These are phyloP conservation scores for Neoboletus brunneissimus DNA, from an alignment of 768 basidiomycete species.

Conservation along the genomic window DNA sequence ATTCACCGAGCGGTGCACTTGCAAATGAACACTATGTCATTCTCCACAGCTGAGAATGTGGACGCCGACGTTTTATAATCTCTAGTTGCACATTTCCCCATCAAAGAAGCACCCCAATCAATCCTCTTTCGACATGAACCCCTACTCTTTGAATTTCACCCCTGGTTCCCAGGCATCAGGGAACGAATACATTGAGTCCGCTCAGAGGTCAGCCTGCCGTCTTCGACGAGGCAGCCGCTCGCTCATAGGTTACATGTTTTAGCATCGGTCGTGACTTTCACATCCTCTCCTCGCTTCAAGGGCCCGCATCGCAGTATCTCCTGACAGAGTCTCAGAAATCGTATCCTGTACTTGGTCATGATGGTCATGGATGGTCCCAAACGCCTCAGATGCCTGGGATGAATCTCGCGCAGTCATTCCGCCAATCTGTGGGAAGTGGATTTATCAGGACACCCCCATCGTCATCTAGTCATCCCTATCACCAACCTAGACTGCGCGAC, in stretches of 20 bases:
- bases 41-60: conserved; percentile 14
- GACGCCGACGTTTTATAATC: conserved; percentile 21
- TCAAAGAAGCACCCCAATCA: conserved; percentile 20
- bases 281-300: background rate
- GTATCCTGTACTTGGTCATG: conserved; percentile 2
- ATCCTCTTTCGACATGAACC: conserved; percentile 18
- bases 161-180: conserved; percentile 1
- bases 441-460: conserved; percentile 1
- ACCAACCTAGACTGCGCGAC: conserved; percentile 12
- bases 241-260: conserved; percentile 7
- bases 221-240: conserved; percentile 2
- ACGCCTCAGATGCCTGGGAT: background rate
- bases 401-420: conserved; percentile 5
- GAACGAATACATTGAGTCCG: background rate
- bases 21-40: conserved; percentile 21
- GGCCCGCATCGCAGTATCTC: background rate
- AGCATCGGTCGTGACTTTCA: conserved; percentile 11
- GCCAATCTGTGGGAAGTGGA: conserved; percentile 4
- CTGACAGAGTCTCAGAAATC: background rate
- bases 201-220: conserved; percentile 15
- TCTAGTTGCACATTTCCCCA: conserved; percentile 14
- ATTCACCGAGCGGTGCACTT: conserved; percentile 18
- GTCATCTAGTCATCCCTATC: conserved; percentile 15
- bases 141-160: conserved; percentile 11
- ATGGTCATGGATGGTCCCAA: background rate